A percentile compares a stretch with the other conserved stretches of the same genome.
phyloP scores from a whole-genome alignment of 202 grass and related monocot species.

The Eragrostis tef region DNA sequence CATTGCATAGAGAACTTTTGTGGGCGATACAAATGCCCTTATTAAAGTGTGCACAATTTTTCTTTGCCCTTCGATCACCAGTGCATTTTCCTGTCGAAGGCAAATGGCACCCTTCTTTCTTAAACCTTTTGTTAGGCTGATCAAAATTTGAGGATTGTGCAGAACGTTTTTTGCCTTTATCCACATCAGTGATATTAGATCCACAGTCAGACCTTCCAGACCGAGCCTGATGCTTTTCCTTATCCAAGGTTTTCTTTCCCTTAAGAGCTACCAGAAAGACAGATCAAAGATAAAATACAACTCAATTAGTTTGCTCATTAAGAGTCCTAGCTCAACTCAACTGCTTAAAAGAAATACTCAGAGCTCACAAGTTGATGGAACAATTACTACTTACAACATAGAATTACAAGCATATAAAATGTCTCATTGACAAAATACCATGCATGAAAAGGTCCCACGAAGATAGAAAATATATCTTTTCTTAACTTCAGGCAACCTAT shows the following conservation, averaged over 20 bases:
- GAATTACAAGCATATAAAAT: constrained; percentile 19
- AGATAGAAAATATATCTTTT: neutral
- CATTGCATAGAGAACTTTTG: constrained; percentile 18
- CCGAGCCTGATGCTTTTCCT: constrained; percentile 40
- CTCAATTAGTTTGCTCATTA: constrained; percentile 5
- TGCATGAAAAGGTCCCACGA: neutral
- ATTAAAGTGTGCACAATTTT: neutral
- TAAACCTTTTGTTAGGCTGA: constrained; percentile 35
- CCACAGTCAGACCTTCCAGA: neutral
- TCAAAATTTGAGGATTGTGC: constrained; percentile 42
- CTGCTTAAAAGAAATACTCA: neutral
- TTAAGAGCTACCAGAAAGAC: constrained; percentile 33
- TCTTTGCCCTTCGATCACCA: constrained; percentile 7
- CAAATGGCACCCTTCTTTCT: constrained; percentile 26
- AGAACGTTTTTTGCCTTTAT: constrained; percentile 43
- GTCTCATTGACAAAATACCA: neutral
- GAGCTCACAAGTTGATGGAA: neutral
- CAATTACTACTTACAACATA: constrained; percentile 22
- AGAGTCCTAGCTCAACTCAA: neutral
- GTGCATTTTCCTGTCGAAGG: neutral
- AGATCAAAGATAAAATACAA: neutral
- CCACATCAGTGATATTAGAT: constrained; percentile 6
- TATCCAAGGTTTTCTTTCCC: constrained; percentile 43
- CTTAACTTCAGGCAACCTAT: neutral
- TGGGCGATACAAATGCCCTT: constrained; percentile 2